Evolutionary conservation across 2,329 filamentous ascomycete species (phyloP), one percentile per base, ranked within the genome.

Genomic region (Alternaria triticina): DNA sequence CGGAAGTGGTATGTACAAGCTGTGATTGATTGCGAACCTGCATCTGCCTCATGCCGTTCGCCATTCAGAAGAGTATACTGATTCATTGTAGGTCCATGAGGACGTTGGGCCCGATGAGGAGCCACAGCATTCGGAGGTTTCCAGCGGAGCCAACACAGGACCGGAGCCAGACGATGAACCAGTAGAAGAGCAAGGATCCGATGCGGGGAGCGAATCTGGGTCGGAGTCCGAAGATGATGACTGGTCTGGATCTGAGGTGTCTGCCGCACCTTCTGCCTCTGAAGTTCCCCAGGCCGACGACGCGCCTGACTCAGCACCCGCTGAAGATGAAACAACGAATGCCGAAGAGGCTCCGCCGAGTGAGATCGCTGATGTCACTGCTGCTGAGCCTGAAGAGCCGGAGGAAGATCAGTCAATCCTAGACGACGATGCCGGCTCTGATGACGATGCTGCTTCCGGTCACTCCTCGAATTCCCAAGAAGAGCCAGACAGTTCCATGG

Each of bases 211-310:
- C 20, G 52, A 62, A 7, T 54, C 56, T 11, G 61, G 54, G 22
- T 57, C 56, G 1, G 61, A 62, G 44, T 57, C 64, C 46, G 61
- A 62, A 11, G 51, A 59, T 6, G 55, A 61, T 22, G 49, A 60
- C 57, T 59, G 54, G 36, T 68, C 65, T 43, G 50, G n/a, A 9
- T 66, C 65, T 30, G 65, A 66, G 20, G 50, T 61, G n/a, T 63
- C 65, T 40, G 46, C 49, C 4, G 27, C 51, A 27, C 22, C 57
- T 8, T 22, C 30, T 43, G 60, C 22, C 30, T 49, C 23, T 15
- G 60, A 63, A 50, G 52, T 28, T 15, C 54, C 57, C 22, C 25
- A 57, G n/a, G 54, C 22, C 43, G 43, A 22, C 13, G 61, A 54
- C n/a, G 30, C 47, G 36, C 47, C 25, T 36, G 51, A 54, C 27